These are phyloP conservation scores for Tylopilus rubrobrunneus DNA, from an alignment of 768 basidiomycete genomes.

Conservation along the genomic window DNA sequence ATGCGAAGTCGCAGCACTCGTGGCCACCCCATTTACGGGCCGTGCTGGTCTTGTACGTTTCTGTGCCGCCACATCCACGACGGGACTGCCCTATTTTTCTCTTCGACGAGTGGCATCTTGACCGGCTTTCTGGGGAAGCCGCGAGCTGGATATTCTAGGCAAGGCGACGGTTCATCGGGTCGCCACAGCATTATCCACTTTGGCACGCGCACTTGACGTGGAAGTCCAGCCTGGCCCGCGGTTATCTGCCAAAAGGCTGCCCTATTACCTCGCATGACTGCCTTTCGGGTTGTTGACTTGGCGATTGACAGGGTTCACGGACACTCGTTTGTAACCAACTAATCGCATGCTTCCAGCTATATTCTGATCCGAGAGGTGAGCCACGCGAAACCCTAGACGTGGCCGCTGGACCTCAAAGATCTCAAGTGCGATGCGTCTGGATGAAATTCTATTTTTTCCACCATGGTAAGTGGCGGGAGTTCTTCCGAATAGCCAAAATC, in stretches of 20 bases:
- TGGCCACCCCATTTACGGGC: slow-evolving; percentile 19
- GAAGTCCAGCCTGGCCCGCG: slow-evolving; percentile 12
- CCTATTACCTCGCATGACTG: slow-evolving; percentile 16
- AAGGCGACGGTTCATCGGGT: slow-evolving; percentile 8
- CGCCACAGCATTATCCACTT: slow-evolving; percentile 13
- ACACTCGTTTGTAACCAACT: slow-evolving; percentile 17
- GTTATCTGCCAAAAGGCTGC: slow-evolving; percentile 14
- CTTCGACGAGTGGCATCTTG: slow-evolving; percentile 9
- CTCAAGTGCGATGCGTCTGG: slow-evolving; percentile 25
- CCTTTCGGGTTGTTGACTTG: slow-evolving; percentile 22
- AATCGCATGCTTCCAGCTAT: slow-evolving; percentile 8
- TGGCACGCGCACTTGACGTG: slow-evolving; percentile 20
- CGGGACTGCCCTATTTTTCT: background rate
- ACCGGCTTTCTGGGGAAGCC: slow-evolving; percentile 9
- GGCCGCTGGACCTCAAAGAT: slow-evolving; percentile 20
- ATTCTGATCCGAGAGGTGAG: slow-evolving; percentile 19
- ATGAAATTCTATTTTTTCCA: slow-evolving; percentile 17
- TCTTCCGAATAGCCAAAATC: slow-evolving; percentile 19
- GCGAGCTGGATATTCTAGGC: slow-evolving; percentile 7
- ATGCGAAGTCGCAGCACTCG: slow-evolving; percentile 9
- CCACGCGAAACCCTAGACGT: slow-evolving; percentile 21
- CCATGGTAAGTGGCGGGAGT: slow-evolving; percentile 13
- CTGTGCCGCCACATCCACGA: slow-evolving; percentile 16
- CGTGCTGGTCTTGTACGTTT: slow-evolving; percentile 20
- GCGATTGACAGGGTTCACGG: slow-evolving; percentile 23